A percentile compares a stretch with the other conserved stretches of the same genome.
Conservation (phyloP, 495 filamentous ascomycete genomes). For the Entonaema liquescens region DNA sequence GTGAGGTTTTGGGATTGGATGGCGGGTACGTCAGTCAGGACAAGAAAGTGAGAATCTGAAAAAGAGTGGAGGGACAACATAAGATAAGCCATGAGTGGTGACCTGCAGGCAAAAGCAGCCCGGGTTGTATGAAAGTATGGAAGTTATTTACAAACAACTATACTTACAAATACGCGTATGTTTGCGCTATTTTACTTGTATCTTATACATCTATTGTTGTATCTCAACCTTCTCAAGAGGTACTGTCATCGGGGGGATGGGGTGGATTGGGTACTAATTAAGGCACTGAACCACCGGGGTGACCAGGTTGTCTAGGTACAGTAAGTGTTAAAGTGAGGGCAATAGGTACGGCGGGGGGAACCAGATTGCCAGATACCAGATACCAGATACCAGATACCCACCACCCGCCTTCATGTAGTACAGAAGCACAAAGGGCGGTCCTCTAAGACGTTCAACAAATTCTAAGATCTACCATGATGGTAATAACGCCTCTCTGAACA, state of each 20-base stretch:
- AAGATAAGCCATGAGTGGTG: conserved; percentile 16
- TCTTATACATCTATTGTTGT: not conserved
- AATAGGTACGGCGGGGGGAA: conserved; percentile 1
- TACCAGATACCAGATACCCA: not conserved
- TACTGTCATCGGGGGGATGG: conserved; percentile 3
- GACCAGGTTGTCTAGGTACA: not conserved
- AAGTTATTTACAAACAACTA: not conserved
- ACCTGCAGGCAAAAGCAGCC: conserved; percentile 16
- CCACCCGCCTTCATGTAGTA: conserved; percentile 1
- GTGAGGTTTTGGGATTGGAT: conserved; percentile 39
- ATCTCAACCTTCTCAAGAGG: not conserved
- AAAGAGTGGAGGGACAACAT: conserved; percentile 33
- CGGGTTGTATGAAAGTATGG: not conserved
- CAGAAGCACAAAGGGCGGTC: conserved; percentile 11
- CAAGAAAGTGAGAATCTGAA: conserved; percentile 29
- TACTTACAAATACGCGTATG: conserved; percentile 5
- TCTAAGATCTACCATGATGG: not conserved
- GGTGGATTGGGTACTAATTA: conserved; percentile 43
- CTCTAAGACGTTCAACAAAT: not conserved
- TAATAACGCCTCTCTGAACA: conserved; percentile 1
- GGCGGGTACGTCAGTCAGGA: conserved; percentile 41
- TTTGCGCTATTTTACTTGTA: conserved; percentile 3
- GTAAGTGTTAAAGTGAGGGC: conserved; percentile 15
- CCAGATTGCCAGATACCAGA: too few relatives aligned
- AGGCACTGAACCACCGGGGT: conserved; percentile 34